Conservation (phyloP, 2,329 filamentous ascomycete species). For the Alternaria gansuensis region DNA sequence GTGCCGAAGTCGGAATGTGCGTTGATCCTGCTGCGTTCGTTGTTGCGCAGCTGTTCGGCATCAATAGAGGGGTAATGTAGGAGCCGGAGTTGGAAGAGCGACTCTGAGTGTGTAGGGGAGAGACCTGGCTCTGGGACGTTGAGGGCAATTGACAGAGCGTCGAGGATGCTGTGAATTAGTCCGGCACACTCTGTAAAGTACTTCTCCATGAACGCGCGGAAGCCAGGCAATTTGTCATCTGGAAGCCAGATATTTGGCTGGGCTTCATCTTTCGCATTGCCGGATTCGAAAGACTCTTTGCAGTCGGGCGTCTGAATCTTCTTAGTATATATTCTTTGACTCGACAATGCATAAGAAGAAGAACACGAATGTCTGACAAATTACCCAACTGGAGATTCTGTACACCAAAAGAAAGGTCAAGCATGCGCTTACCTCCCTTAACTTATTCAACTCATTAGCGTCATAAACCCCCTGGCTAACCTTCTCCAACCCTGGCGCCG, state of each 20-base stretch:
- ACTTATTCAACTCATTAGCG: constrained; percentile 25
- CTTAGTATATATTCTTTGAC: background rate
- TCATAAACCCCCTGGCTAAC: constrained; percentile 45
- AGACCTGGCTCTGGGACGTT: constrained; percentile 28
- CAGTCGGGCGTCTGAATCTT: constrained; percentile 36
- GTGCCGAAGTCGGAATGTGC: constrained; percentile 57
- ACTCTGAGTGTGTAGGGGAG: constrained; percentile 34
- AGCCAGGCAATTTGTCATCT: constrained; percentile 52
- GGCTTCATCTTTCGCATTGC: constrained; percentile 37
- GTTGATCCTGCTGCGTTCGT: constrained; percentile 47
- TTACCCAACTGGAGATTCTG: too few relatives aligned
- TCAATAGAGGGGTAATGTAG: constrained; percentile 54
- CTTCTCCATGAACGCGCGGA: constrained; percentile 41
- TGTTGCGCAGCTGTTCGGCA: constrained; percentile 32
- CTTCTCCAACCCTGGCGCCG: constrained; percentile 50
- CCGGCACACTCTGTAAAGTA: constrained; percentile 37
- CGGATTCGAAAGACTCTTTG: constrained; percentile 50
- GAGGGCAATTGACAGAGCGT: constrained; percentile 41
- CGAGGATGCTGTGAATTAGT: constrained; percentile 41
- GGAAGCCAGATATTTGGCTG: constrained; percentile 56
- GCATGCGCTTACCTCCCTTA: constrained; percentile 18
- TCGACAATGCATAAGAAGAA: too few relatives aligned
- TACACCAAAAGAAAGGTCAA: too few relatives aligned
- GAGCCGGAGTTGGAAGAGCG: constrained; percentile 49
- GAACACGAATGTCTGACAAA: too few relatives aligned